These are phyloP conservation scores for Colletotrichum simmondsii DNA, from an alignment of 2,329 filamentous ascomycete species.

Conservation along the genomic window DNA sequence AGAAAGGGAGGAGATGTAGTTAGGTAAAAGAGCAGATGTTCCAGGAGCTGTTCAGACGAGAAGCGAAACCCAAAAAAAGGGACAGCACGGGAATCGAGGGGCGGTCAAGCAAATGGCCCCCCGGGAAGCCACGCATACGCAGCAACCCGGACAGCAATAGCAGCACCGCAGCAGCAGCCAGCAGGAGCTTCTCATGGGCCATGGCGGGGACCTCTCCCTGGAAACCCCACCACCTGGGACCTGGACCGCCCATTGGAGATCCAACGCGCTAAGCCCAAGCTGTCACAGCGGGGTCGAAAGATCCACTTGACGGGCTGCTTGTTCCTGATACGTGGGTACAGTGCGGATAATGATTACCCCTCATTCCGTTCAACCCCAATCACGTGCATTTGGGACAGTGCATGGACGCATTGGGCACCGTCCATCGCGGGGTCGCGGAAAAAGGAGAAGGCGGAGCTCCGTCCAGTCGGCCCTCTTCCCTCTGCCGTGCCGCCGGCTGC, in stretches of 20 bases:
- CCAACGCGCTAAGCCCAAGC: constrained; percentile 3
- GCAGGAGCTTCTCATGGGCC: background rate
- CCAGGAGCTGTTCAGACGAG: constrained; percentile 16
- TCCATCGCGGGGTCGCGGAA: constrained; percentile 28
- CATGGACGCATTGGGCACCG: background rate
- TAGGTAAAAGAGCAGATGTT: background rate
- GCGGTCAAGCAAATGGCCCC: constrained; percentile 29
- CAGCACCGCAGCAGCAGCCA: background rate
- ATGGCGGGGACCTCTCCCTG: background rate
- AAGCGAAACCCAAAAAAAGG: background rate
- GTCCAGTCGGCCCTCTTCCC: constrained; percentile 20
- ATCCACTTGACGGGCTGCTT: background rate
- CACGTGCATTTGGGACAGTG: background rate
- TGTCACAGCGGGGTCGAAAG: background rate
- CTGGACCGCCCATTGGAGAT: constrained; percentile 8
- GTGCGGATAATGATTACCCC: constrained; percentile 27
- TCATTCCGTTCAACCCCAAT: constrained; percentile 10
- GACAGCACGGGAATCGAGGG: constrained; percentile 16
- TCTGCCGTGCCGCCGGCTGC: constrained; percentile 5
- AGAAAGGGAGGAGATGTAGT: constrained; percentile 1
- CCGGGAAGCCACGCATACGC: constrained; percentile 17
- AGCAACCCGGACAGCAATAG: background rate
- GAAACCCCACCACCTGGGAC: constrained; percentile 6
- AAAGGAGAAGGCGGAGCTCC: constrained; percentile 24
- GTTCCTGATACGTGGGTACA: constrained; percentile 18